Conservation (phyloP, 139 green algal species). For the Closterium sp. region DNA sequence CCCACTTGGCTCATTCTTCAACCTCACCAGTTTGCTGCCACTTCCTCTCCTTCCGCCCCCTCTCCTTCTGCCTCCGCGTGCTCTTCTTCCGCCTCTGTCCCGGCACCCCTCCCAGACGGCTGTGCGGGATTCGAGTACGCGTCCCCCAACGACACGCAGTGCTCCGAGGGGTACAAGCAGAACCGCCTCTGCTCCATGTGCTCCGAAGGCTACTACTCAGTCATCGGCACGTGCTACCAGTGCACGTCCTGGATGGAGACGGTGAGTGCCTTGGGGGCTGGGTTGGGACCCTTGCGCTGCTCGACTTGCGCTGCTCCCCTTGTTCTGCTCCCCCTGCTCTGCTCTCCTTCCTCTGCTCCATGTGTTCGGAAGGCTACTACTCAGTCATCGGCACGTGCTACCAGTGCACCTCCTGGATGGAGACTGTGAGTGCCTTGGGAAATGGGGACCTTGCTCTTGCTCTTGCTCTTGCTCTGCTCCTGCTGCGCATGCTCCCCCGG, state of each 20-base stretch:
- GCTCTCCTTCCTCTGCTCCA: neutral
- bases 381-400: neutral
- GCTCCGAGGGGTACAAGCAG: neutral
- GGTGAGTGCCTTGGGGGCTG: too few species aligned
- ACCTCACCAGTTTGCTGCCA: too few species aligned
- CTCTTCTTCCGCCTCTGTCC: too few species aligned
- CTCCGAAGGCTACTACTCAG: neutral
- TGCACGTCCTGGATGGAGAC: neutral
- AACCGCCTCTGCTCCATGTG: conserved; percentile 5
- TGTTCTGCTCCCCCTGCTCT: neutral
- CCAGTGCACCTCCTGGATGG: neutral
- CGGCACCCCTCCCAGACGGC: too few species aligned
- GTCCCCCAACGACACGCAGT: neutral
- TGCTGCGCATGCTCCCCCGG: too few species aligned
- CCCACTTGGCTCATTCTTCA: too few species aligned
- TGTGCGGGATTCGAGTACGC: neutral
- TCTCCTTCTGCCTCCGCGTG: too few species aligned
- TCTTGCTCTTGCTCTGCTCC: too few species aligned
- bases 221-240: neutral
- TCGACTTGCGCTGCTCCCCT: neutral
- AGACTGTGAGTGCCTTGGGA: too few species aligned
- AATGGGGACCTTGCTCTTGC: too few species aligned
- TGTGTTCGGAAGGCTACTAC: neutral
- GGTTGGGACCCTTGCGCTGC: too few species aligned
- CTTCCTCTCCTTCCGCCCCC: too few species aligned